phyloP scores from a whole-genome alignment of 768 basidiomycete genomes.

The Coprinopsis sp. region DNA sequence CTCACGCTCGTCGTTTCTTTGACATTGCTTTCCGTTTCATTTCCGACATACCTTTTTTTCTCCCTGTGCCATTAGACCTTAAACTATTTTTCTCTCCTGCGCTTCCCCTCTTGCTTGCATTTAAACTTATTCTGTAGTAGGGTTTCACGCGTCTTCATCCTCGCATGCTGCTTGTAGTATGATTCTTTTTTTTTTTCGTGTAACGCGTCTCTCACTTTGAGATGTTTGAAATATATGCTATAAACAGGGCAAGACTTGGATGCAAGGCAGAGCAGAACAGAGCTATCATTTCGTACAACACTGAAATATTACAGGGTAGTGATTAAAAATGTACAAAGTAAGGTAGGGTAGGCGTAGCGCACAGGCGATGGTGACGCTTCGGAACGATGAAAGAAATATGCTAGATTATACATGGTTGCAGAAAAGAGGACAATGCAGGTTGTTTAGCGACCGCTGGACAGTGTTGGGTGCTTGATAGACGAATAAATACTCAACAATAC shows the following conservation, averaged over 20 bases:
- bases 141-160: no score
- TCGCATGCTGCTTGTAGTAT: not conserved
- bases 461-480: no score
- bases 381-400: conserved; percentile 14
- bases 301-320: no score
- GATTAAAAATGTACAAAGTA: no score
- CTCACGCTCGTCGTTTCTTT: not conserved
- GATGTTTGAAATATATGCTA: no score
- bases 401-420: conserved; percentile 6
- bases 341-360: not conserved
- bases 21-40: not conserved
- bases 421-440: conserved; percentile 1
- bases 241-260: no score
- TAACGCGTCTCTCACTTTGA: no score
- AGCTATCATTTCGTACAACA: no score
- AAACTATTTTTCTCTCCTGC: no score
- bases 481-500: no score
- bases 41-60: not conserved
- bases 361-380: not conserved
- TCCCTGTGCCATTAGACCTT: not conserved
- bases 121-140: not conserved
- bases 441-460: conserved; percentile 13
- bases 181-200: not conserved
- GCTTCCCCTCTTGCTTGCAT: not conserved
- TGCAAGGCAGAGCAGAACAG: no score